Evolutionary conservation across 441 rosid species (phyloP), one percentile per base, ranked within the genome.

Genomic region (Brassica hybrid): DNA sequence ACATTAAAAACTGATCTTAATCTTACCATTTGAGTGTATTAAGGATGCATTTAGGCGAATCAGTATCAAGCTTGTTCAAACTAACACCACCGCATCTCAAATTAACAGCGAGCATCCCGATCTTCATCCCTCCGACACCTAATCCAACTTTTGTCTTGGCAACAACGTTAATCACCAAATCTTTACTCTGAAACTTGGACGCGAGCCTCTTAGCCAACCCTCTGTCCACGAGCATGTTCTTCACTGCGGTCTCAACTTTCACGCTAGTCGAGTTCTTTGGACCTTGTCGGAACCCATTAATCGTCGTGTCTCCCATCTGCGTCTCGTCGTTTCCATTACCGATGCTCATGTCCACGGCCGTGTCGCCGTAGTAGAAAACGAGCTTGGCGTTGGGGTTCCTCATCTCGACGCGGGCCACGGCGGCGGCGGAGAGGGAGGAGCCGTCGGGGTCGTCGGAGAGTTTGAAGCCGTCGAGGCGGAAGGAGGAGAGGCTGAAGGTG

Each of bases 341-440:
- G 1, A 72, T 41, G 6, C 78, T 76, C 52, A 85, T 60, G 16
- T 41, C 83, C 16, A 90, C 81, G 17, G 65, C 25, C 0, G 85
- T 77, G 76, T 17, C 38, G 0, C 93, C 87, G 68, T 87, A 89
- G 52, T 82, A 84, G 41, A 81, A 80, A 6, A 74, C 85, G 48
- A 92, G 67, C 67, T 74, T 85, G 1, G 73, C 27, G 79, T 91
- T 92, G 0, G 97, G 91, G 54, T 89, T 92, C 80, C 65, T 80
- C 25, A 85, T 76, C 80, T 89, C 87, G 1, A 92, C 84, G 13
- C 81, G 80, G 4, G 86, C 85, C 12, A 78, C 45, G 12, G 91
- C 77, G 0, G 67, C 52, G 3, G 87, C 84, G 70, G 81, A 56
- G 41, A 92, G 82, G 54, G 77, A 83, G 6, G 83, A 74, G 19